A percentile compares a stretch with the other conserved stretches of the same genome.
Evolutionary conservation across 2,329 filamentous ascomycete species (phyloP).

Genomic region (Ceratocystis destructans): DNA sequence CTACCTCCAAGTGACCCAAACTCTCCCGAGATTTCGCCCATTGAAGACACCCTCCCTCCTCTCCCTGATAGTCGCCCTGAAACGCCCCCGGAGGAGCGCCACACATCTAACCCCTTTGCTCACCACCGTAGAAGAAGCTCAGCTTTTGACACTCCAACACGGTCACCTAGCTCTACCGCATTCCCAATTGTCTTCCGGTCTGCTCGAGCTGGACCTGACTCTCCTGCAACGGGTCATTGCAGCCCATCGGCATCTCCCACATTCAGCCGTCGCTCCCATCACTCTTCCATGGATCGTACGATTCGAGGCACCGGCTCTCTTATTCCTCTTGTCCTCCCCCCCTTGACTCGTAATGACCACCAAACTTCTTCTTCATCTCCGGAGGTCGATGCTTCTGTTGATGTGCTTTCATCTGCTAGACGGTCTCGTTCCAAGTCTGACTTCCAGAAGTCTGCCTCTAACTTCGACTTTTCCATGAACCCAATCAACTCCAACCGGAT

Average conservation of each 20-base stretch:
- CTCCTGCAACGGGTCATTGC: constrained; percentile 24
- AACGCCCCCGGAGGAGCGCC: constrained; percentile 28
- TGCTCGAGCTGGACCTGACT: constrained; percentile 33
- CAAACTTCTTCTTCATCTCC: constrained; percentile 3
- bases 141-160: constrained; percentile 4
- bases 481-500: background rate
- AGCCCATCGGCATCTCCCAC: constrained; percentile 11
- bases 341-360: constrained; percentile 24
- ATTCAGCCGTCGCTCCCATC: constrained; percentile 24
- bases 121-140: constrained; percentile 7
- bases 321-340: constrained; percentile 26
- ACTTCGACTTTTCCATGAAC: background rate
- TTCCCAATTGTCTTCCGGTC: constrained; percentile 44
- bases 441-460: background rate
- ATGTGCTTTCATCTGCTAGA: background rate
- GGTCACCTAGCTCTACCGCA: constrained; percentile 43
- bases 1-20: constrained; percentile 46
- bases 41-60: constrained; percentile 30
- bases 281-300: constrained; percentile 27
- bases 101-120: background rate
- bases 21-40: constrained; percentile 30
- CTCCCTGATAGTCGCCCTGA: constrained; percentile 48
- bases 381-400: background rate
- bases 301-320: constrained; percentile 10
- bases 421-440: constrained; percentile 9